Evolutionary conservation across 805 yeast genomes (phyloP), one percentile per base, ranked within the genome.

Genomic region (Pichia californica): DNA sequence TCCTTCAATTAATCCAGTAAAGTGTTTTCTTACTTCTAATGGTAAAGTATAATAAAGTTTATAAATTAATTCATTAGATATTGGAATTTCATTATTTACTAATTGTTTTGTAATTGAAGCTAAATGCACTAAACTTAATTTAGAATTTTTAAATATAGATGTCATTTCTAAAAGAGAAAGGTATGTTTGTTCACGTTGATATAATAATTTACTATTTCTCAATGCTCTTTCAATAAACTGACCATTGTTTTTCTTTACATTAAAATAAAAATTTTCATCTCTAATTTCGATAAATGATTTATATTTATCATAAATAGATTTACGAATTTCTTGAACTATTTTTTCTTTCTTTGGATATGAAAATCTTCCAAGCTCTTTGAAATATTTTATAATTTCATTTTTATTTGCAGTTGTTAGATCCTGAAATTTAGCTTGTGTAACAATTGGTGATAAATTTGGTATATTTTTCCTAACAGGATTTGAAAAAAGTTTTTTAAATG

Each of bases 41-140:
- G 47, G 43, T 29, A 44, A 31, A 5, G 23, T 16, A 32, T 40
- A 44, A 20, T 40, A 36, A n/a, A 44, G 16, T 27, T 36, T 44
- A 20, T 44, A 44, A 27, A 40, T 26, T 9, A 45, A 21, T 28
- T 36, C 31, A 16, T 33, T 29, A 2, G 42, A 25, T 3, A 47
- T 18, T 8, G 41, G 41, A 9, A 41, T 33, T 1, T 30, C 32
- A 23, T 36, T 31, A 1, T 32, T 19, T 6, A 11, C 18, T 32
- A 44, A 28, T 15, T 20, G 23, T 31, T 18, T 23, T 2, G 33
- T 36, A 11, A 40, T 5, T 11, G 28, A 14, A 27, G 11, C 21
- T 8, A 44, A 14, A 7, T 25, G 14, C 3, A 6, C 18, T 19
- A 35, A 8, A 31, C 44, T 31, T 14, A 27, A 5, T 28, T 44